phyloP scores from a whole-genome alignment of 495 filamentous ascomycete species.

The Neurospora sp. region DNA sequence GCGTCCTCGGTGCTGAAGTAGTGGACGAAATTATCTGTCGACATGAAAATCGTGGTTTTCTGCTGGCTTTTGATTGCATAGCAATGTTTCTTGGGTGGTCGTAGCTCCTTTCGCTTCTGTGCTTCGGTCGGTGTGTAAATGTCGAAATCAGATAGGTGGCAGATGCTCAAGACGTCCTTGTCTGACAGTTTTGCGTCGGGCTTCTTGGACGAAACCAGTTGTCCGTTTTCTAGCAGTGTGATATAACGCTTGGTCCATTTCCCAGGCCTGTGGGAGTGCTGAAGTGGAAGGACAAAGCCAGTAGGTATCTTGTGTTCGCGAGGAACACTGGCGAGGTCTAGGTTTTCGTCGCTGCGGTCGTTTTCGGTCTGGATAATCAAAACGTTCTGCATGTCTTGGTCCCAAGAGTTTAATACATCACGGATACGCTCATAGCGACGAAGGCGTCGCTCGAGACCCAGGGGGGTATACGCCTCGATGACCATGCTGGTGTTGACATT shows the following conservation, averaged over 20 bases:
- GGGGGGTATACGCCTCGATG: constrained; percentile 60
- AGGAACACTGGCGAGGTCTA: constrained; percentile 42
- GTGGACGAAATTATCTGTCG: constrained; percentile 77
- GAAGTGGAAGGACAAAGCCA: constrained; percentile 56
- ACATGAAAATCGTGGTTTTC: constrained; percentile 74
- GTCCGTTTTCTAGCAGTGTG: constrained; percentile 62
- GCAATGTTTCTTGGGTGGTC: constrained; percentile 68
- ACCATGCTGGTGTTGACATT: constrained; percentile 52
- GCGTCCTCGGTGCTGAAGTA: constrained; percentile 78
- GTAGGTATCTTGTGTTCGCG: constrained; percentile 41
- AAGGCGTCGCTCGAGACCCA: constrained; percentile 76
- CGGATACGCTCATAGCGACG: constrained; percentile 80
- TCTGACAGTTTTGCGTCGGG: constrained; percentile 36
- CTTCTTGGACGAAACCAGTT: constrained; percentile 68
- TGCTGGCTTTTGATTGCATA: constrained; percentile 91
- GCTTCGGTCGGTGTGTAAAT: constrained; percentile 66
- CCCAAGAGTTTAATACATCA: constrained; percentile 90
- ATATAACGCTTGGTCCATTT: constrained; percentile 83
- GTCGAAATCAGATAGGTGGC: constrained; percentile 89
- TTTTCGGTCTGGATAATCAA: constrained; percentile 44
- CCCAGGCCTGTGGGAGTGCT: constrained; percentile 69
- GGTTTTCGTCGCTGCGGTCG: constrained; percentile 27
- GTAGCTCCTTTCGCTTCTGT: constrained; percentile 51
- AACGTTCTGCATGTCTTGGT: constrained; percentile 60
- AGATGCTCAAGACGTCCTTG: constrained; percentile 59